phyloP scores from a whole-genome alignment of 1,139 yeast genomes.

The Pichia sp. region DNA sequence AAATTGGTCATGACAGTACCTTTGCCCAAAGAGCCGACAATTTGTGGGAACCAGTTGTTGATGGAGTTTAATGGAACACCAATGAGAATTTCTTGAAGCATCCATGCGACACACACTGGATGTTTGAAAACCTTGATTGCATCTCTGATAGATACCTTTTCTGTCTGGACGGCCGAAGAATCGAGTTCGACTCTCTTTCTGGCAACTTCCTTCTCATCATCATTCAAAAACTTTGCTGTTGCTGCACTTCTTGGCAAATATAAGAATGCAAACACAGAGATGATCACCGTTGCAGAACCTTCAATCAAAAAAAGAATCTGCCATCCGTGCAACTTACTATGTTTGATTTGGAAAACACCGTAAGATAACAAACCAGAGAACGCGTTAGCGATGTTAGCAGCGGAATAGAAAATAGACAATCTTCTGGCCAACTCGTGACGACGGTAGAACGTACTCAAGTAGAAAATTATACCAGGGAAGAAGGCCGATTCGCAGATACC shows the following conservation, averaged over 20 bases:
- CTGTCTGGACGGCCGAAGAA: conserved; percentile 43
- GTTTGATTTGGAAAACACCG: conserved; percentile 34
- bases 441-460: conserved; percentile 46
- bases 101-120: conserved; percentile 46
- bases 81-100: conserved; percentile 41
- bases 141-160: conserved; percentile 40
- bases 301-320: conserved; percentile 49
- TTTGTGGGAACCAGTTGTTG: conserved; percentile 51
- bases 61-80: conserved; percentile 49
- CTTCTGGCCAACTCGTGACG: conserved; percentile 45
- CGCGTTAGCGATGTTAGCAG: conserved; percentile 49
- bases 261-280: conserved; percentile 42
- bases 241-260: conserved; percentile 39
- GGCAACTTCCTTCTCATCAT: conserved; percentile 43
- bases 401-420: conserved; percentile 47
- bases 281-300: conserved; percentile 40
- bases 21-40: conserved; percentile 48
- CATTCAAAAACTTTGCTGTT: conserved; percentile 21
- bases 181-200: conserved; percentile 36
- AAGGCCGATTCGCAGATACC: conserved; percentile 60
- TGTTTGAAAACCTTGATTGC: conserved; percentile 50
- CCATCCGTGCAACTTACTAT: conserved; percentile 40
- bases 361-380: conserved; percentile 46
- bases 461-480: conserved; percentile 48
- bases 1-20: conserved; percentile 50